A percentile compares a stretch with the other conserved stretches of the same genome.
phyloP scores from a whole-genome alignment of 1,139 yeast genomes.

The Entelexis sorbosivorans region DNA sequence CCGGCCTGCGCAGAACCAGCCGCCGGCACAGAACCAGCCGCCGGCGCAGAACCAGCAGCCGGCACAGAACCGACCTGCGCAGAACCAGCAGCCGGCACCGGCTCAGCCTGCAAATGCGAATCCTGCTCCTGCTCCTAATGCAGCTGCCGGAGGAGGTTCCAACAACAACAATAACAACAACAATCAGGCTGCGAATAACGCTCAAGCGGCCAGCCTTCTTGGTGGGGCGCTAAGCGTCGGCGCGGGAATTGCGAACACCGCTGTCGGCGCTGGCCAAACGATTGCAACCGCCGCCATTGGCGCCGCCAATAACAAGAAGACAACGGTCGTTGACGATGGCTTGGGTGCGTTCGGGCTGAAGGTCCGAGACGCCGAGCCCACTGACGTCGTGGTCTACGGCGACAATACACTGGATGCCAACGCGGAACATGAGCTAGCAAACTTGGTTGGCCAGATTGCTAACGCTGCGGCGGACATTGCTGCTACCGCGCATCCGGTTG shows the following conservation, averaged over 20 bases:
- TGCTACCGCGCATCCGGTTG: too few relatives aligned
- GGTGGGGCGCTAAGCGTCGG: not conserved
- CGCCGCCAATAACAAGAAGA: not conserved
- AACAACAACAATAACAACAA: not conserved
- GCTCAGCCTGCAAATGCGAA: not conserved
- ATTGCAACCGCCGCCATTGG: slow-evolving; percentile 4
- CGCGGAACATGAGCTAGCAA: too few relatives aligned
- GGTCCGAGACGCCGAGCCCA: too few relatives aligned
- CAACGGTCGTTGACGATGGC: not conserved
- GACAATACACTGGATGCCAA: too few relatives aligned
- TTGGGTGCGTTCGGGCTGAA: too few relatives aligned
- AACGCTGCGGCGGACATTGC: too few relatives aligned
- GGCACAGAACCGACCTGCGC: not conserved
- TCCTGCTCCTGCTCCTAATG: not conserved
- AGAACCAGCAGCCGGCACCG: not conserved
- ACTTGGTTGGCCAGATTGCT: too few relatives aligned
- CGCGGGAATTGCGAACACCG: not conserved
- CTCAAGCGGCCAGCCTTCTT: not conserved
- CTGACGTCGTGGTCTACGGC: too few relatives aligned
- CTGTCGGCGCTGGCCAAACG: not conserved
- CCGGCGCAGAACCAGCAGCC: not conserved
- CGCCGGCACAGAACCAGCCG: not conserved
- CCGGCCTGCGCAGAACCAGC: not conserved
- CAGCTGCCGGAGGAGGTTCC: not conserved
- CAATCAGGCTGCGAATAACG: not conserved